These are phyloP conservation scores for Annona squamosa DNA, from an alignment of 164 flowering plant genomes.

Conservation along the genomic window DNA sequence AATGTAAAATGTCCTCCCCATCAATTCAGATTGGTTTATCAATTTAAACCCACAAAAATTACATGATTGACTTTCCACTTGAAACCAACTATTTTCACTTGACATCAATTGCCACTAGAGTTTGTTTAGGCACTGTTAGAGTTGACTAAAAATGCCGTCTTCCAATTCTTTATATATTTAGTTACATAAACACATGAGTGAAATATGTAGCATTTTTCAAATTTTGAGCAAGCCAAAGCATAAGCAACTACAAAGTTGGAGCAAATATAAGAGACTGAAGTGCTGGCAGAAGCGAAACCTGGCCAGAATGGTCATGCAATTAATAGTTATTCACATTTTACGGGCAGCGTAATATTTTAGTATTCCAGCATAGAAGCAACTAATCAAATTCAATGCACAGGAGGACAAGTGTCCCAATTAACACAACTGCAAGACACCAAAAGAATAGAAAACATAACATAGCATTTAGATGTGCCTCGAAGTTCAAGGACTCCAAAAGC, in stretches of 20 bases:
- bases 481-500: neutral
- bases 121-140: too few species aligned
- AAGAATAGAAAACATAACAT: neutral
- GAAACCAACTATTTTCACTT: too few species aligned
- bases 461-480: neutral
- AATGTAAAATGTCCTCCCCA: too few species aligned
- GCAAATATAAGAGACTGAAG: neutral
- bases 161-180: too few species aligned
- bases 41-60: too few species aligned
- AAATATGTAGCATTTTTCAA: neutral
- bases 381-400: neutral
- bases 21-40: too few species aligned
- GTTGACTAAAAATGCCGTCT: too few species aligned
- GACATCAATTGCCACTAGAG: too few species aligned
- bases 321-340: neutral
- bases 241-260: neutral
- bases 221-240: neutral
- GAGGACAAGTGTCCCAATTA: neutral
- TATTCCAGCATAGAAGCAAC: neutral
- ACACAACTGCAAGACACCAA: neutral
- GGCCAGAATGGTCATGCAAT: neutral
- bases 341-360: neutral
- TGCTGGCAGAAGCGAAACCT: neutral
- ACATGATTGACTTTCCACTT: too few species aligned
- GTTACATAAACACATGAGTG: too few species aligned